Evolutionary conservation across 2,329 filamentous ascomycete species (phyloP), one percentile per base, ranked within the genome.

Genomic region (Colletotrichum gloeosporioides): DNA sequence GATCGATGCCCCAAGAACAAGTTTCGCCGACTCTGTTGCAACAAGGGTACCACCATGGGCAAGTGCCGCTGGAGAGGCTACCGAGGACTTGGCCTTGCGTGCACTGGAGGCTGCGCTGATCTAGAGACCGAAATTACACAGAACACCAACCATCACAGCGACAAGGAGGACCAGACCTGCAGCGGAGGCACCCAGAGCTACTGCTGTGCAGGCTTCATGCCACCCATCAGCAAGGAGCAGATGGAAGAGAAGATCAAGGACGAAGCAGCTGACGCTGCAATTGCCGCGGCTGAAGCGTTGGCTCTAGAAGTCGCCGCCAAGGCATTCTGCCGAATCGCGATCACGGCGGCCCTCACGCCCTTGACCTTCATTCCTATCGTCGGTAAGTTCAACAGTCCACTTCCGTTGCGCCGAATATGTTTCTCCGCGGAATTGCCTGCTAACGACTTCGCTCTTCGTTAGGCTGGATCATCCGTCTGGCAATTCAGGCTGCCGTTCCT

Each of bases 241-340:
- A 63, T 84, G 7, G 70, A 73, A 13, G 71, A 80, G 8, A 71
- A 80, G 10, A 78, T 78, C 15, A 73, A 77, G 55, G 80, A 83
- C 55, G 77, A 75, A 25, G 82, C 79, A 12, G 80, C 80, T 32
- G 80, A 75, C 27, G 79, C 78, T 0, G 82, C 82, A 10, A 78
- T 80, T 39, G 77, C 77, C 10, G 78, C 78, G 1, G 83, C 82
- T 2, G 81, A 82, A 62, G 71, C 82, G 10, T 77, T 78, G 16
- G 83, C 82, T 6, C 73, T 84, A 0, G 83, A 84, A 55, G 71
- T 84, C 49, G 83, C 83, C 15, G 82, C 83, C 1, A 85, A 82
- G 62, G 82, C 80, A 2, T 84, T 85, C 66, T 85, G 83, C 74
- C 66, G 83, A 18, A 69, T 84, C 31, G 83, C 83, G 4, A 80